Conservation (phyloP, 306 rosid genomes). For the Glycine latifolia region DNA sequence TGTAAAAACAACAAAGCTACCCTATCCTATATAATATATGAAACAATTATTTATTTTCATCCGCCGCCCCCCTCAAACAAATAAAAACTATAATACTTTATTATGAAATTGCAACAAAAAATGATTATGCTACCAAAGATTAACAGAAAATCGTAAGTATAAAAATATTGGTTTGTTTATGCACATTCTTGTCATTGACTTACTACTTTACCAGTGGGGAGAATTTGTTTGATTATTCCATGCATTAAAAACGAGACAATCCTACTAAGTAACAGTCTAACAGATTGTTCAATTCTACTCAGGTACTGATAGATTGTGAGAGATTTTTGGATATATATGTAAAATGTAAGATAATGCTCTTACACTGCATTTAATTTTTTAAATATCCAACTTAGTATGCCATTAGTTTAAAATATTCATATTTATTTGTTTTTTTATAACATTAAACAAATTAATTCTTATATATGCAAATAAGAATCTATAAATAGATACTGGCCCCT, state of each 20-base stretch:
- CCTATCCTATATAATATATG: background rate
- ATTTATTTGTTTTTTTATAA: background rate
- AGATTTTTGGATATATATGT: background rate
- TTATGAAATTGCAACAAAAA: slow-evolving; percentile 8
- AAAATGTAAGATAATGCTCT: background rate
- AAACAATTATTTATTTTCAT: slow-evolving; percentile 25
- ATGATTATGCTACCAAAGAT: slow-evolving; percentile 26
- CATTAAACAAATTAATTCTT: background rate
- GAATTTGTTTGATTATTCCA: slow-evolving; percentile 7
- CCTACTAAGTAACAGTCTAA: background rate
- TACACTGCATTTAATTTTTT: too few relatives aligned
- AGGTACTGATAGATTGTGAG: background rate
- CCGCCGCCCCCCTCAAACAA: slow-evolving; percentile 34
- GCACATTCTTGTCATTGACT: background rate
- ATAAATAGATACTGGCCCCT: too few relatives aligned
- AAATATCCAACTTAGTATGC: too few relatives aligned
- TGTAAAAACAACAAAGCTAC: too few relatives aligned
- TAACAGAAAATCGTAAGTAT: slow-evolving; percentile 3
- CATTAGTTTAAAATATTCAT: background rate
- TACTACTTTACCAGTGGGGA: background rate
- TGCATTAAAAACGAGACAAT: slow-evolving; percentile 8
- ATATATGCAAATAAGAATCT: too few relatives aligned
- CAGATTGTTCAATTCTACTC: background rate
- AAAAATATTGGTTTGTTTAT: slow-evolving; percentile 10
- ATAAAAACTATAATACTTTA: background rate